Evolutionary conservation across 768 basidiomycete species (phyloP).

Genomic region (Omphalotus guepiniiformis): DNA sequence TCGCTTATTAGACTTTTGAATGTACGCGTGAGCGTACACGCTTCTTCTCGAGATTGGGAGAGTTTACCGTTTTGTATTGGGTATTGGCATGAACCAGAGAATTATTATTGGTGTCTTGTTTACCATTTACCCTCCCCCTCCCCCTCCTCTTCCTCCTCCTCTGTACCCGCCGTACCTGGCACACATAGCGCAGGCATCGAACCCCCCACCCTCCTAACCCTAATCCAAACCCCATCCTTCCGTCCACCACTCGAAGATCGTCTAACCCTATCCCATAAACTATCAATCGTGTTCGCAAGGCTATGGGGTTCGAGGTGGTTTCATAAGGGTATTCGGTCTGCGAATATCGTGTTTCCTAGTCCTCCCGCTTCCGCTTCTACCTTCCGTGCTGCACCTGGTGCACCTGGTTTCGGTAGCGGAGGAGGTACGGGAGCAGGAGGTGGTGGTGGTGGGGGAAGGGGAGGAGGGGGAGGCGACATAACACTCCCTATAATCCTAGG

Average conservation of each 20-base stretch:
- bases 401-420: no score
- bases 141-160: background rate
- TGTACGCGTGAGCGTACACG: no score
- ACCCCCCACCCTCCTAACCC: background rate
- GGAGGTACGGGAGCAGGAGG: background rate
- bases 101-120: slow-evolving; percentile 10
- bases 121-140: slow-evolving; percentile 1
- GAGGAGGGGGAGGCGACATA: background rate
- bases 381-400: background rate
- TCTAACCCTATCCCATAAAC: background rate
- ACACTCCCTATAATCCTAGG: slow-evolving; percentile 6
- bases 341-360: slow-evolving; percentile 8
- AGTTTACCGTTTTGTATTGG: slow-evolving; percentile 7
- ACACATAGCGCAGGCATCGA: no score
- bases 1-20: slow-evolving; percentile 6
- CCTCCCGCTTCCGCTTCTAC: no score
- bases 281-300: slow-evolving; percentile 7
- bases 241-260: slow-evolving; percentile 10
- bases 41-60: background rate
- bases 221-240: background rate
- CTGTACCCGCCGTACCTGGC: no score
- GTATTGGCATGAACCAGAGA: slow-evolving; percentile 8
- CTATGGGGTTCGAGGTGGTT: slow-evolving; percentile 11
- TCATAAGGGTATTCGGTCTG: slow-evolving; percentile 10
- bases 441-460: background rate